Conservation (phyloP, 1,284 basidiomycete genomes). For the Rhodotorula sp. region DNA sequence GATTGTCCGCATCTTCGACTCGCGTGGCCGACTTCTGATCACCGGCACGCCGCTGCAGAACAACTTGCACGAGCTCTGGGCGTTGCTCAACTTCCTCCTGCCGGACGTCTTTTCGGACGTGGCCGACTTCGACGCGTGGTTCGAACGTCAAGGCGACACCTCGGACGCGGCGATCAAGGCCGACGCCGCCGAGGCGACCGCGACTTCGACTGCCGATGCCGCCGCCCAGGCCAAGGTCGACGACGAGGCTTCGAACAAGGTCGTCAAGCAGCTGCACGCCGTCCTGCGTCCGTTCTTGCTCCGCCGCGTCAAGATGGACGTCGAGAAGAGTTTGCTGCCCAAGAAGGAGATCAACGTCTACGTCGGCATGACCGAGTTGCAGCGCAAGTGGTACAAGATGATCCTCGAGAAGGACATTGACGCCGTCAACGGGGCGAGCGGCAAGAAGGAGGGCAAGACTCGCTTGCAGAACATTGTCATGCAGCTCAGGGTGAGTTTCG, state of each 20-base stretch:
- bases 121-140: conserved; percentile 66
- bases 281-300: conserved; percentile 93
- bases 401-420: conserved; percentile 98
- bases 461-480: conserved; percentile 98
- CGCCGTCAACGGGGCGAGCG: conserved; percentile 88
- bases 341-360: conserved; percentile 99
- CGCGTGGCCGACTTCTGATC: conserved; percentile 85
- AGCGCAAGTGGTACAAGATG: conserved; percentile 94
- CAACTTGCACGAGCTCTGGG: conserved; percentile 95
- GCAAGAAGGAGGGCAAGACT: conserved; percentile 99
- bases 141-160: conserved; percentile 64
- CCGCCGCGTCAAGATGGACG: conserved; percentile 92
- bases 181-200: conserved; percentile 20
- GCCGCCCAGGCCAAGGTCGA: conserved; percentile 37
- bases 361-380: conserved; percentile 96
- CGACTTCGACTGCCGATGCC: conserved; percentile 8
- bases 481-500: conserved; percentile 65
- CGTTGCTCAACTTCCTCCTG: conserved; percentile 63
- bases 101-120: conserved; percentile 55
- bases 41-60: conserved; percentile 95
- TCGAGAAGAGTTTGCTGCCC: conserved; percentile 92
- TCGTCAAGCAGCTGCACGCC: conserved; percentile 96
- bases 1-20: conserved; percentile 88
- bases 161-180: conserved; percentile 20
- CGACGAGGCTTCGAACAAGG: conserved; percentile 68